These are phyloP conservation scores for Macrophomina pseudophaseolina DNA, from an alignment of 2,329 filamentous ascomycete species.

Conservation along the genomic window DNA sequence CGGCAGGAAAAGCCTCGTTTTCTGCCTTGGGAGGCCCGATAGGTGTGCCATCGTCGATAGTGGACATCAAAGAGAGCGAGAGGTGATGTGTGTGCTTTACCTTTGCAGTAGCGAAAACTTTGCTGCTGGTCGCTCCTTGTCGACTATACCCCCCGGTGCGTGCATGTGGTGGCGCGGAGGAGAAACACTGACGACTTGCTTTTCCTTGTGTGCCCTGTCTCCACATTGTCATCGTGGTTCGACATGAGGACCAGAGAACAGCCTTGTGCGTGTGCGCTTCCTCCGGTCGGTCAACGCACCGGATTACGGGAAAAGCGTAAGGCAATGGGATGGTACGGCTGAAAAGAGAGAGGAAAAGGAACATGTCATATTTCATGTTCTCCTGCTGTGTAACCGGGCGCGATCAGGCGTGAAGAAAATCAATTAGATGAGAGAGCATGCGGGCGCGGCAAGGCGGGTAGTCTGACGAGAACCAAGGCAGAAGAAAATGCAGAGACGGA, in stretches of 20 bases:
- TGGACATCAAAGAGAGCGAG: not conserved
- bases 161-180: conserved; percentile 1
- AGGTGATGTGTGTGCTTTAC: not conserved
- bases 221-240: conserved; percentile 23
- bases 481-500: conserved; percentile 23
- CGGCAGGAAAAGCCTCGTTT: not conserved
- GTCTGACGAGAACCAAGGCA: conserved; percentile 16
- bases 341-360: not conserved
- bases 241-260: not conserved
- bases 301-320: not conserved
- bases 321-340: not conserved
- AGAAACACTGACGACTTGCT: conserved; percentile 13
- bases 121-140: conserved; percentile 1
- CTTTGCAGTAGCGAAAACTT: not conserved
- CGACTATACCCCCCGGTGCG: not conserved
- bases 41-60: not conserved
- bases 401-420: conserved; percentile 13
- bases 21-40: not conserved
- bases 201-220: conserved; percentile 5
- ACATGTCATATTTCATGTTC: conserved; percentile 15
- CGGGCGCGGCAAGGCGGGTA: not conserved
- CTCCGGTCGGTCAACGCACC: conserved; percentile 11
- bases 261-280: conserved; percentile 8
- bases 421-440: not conserved
- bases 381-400: not conserved